phyloP scores from a whole-genome alignment of 2,329 filamentous ascomycete genomes.

The Leptographium radiaticola region DNA sequence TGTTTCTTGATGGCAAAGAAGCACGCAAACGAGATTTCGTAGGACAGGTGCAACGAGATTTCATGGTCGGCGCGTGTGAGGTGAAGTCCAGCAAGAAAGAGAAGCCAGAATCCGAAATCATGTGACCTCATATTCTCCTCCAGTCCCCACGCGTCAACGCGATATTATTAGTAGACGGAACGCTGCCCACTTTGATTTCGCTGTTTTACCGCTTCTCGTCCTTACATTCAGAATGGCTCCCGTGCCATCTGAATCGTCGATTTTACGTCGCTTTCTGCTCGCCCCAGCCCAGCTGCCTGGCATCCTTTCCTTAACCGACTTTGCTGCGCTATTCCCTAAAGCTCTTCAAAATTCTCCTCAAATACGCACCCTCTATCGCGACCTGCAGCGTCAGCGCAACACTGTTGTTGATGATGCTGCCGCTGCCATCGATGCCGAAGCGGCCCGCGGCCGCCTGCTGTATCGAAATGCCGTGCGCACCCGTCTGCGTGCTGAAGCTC shows the following conservation, averaged over 20 bases:
- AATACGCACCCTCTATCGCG: slow-evolving; percentile 60
- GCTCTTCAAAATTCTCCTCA: slow-evolving; percentile 51
- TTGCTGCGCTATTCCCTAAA: slow-evolving; percentile 63
- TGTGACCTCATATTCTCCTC: too few relatives aligned
- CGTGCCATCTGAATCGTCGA: slow-evolving; percentile 48
- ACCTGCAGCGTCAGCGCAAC: slow-evolving; percentile 63
- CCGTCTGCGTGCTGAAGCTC: slow-evolving; percentile 33
- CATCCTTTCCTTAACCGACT: slow-evolving; percentile 60
- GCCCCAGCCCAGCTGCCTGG: slow-evolving; percentile 61
- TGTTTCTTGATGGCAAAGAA: neutral
- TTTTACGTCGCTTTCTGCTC: slow-evolving; percentile 68
- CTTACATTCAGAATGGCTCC: slow-evolving; percentile 44
- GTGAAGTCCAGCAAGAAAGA: neutral
- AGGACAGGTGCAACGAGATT: neutral
- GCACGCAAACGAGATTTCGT: neutral
- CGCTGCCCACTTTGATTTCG: neutral
- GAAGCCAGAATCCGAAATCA: too few relatives aligned
- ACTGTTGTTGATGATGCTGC: slow-evolving; percentile 55
- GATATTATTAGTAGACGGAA: neutral
- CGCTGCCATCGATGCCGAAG: slow-evolving; percentile 51
- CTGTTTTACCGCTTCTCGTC: neutral
- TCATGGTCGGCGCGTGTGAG: neutral
- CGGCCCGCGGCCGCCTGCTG: slow-evolving; percentile 42
- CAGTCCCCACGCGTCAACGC: neutral
- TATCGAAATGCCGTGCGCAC: slow-evolving; percentile 43